A percentile compares a stretch with the other conserved stretches of the same genome.
These are phyloP conservation scores for Penicillium canescens DNA, from an alignment of 495 filamentous ascomycete species.

Conservation along the genomic window DNA sequence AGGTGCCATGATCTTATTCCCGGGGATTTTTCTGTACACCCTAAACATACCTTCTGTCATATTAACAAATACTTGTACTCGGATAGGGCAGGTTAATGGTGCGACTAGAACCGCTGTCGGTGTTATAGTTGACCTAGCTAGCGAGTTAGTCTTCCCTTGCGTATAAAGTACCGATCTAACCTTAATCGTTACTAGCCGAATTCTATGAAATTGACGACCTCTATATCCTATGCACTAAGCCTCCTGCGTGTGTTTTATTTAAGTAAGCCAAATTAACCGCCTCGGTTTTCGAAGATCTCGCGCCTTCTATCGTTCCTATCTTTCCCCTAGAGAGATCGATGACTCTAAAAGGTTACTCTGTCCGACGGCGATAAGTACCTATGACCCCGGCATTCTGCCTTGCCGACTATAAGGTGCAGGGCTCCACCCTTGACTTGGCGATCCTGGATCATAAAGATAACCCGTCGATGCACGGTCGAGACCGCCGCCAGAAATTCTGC, in stretches of 20 bases:
- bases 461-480: constrained; percentile 3
- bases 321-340: constrained; percentile 1
- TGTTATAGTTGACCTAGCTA: constrained; percentile 15
- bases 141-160: neutral
- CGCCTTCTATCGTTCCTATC: neutral
- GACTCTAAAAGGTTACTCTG: neutral
- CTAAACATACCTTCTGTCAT: constrained; percentile 8
- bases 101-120: constrained; percentile 6
- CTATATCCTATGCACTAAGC: constrained; percentile 17
- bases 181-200: constrained; percentile 9
- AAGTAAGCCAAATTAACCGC: constrained; percentile 4
- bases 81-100: constrained; percentile 13
- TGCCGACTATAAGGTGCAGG: constrained; percentile 6
- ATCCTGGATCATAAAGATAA: constrained; percentile 6
- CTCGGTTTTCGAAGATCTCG: constrained; percentile 1
- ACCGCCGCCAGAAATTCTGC: constrained; percentile 7
- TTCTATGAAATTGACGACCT: constrained; percentile 15
- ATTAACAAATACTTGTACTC: neutral
- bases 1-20: constrained; percentile 4
- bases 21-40: constrained; percentile 15
- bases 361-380: neutral
- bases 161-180: neutral
- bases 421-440: neutral
- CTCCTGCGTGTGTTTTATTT: constrained; percentile 15
- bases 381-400: constrained; percentile 6